Conservation (phyloP, 805 yeast species). For the Candida insectalens region DNA sequence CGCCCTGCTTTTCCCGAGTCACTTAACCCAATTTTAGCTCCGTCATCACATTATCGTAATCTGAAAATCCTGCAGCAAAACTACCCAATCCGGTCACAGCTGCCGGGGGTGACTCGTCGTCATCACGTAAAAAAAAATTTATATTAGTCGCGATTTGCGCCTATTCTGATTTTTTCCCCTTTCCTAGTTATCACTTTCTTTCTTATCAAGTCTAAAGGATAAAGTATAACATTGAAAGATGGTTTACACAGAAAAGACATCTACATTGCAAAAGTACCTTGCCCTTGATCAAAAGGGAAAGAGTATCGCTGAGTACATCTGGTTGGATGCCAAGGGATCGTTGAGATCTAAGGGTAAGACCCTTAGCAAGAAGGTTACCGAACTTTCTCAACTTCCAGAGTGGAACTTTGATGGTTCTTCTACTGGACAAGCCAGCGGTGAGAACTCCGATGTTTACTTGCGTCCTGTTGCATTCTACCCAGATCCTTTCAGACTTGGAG, state of each 20-base stretch:
- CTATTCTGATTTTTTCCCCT: not conserved
- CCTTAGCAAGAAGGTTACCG: slow-evolving; percentile 52
- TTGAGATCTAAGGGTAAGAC: slow-evolving; percentile 94
- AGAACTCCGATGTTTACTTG: slow-evolving; percentile 89
- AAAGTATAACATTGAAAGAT: too few relatives aligned
- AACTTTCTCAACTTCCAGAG: slow-evolving; percentile 86
- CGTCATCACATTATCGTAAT: too few relatives aligned
- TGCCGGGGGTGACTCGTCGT: too few relatives aligned
- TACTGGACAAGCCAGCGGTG: slow-evolving; percentile 97
- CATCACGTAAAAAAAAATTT: too few relatives aligned
- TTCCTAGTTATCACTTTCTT: not conserved
- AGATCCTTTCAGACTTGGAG: slow-evolving; percentile 97
- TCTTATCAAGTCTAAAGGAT: not conserved
- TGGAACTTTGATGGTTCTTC: slow-evolving; percentile 99
- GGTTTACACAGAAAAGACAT: slow-evolving; percentile 45
- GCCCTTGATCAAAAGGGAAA: slow-evolving; percentile 79
- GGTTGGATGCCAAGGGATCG: slow-evolving; percentile 92
- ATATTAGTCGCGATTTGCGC: not conserved
- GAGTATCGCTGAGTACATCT: slow-evolving; percentile 91
- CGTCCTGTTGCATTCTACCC: slow-evolving; percentile 94
- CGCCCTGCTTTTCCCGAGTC: too few relatives aligned
- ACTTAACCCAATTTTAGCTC: too few relatives aligned
- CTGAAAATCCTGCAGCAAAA: too few relatives aligned
- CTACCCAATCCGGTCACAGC: too few relatives aligned
- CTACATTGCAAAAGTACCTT: slow-evolving; percentile 73